Conservation (phyloP, 2,329 filamentous ascomycete genomes). For the Talaromyces atroroseus region DNA sequence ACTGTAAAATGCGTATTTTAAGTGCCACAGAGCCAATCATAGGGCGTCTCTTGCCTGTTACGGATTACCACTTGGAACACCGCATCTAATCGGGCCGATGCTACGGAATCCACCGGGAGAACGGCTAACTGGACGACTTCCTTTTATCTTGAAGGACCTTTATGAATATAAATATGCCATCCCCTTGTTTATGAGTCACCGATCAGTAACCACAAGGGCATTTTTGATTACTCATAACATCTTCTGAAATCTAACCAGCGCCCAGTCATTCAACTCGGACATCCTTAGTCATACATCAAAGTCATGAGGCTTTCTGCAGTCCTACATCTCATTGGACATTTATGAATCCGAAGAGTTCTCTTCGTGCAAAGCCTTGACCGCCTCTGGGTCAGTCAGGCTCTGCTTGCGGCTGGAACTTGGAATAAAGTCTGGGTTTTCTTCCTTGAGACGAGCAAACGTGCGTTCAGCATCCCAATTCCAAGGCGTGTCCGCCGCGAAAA, state of each 20-base stretch:
- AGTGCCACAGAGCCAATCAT: not conserved
- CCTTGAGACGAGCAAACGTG: constrained; percentile 58
- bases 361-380: constrained; percentile 19
- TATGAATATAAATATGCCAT: not conserved
- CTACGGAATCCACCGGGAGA: constrained; percentile 11
- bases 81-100: constrained; percentile 13
- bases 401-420: constrained; percentile 33
- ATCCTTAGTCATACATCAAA: too few relatives aligned
- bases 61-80: constrained; percentile 5
- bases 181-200: not conserved
- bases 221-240: too few relatives aligned
- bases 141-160: not conserved
- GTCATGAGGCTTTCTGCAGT: too few relatives aligned
- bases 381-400: constrained; percentile 29
- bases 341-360: constrained; percentile 8
- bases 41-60: not conserved
- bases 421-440: constrained; percentile 51
- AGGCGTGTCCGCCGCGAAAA: constrained; percentile 62
- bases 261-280: not conserved
- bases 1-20: constrained; percentile 9
- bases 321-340: not conserved
- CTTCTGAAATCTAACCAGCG: too few relatives aligned
- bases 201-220: not conserved
- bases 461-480: constrained; percentile 68
- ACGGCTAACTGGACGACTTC: not conserved